Evolutionary conservation across 2,329 filamentous ascomycete species (phyloP).

Genomic region (Ceratocystis lukuohia): DNA sequence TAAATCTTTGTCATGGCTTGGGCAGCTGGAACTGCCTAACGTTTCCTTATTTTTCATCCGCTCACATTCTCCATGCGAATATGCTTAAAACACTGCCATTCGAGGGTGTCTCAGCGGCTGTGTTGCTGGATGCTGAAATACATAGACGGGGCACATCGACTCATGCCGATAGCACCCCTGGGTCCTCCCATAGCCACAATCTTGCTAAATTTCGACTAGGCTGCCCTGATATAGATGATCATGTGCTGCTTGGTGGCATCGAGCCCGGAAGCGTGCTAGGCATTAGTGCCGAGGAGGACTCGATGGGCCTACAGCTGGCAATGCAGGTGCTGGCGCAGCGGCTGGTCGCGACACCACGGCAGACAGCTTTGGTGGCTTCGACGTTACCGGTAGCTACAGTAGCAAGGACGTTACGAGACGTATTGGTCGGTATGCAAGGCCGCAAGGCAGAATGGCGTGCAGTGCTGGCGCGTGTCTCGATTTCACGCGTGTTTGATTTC

Average conservation of each 20-base stretch:
- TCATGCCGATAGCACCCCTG: conserved; percentile 25
- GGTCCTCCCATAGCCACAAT: conserved; percentile 22
- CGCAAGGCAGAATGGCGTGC: conserved; percentile 23
- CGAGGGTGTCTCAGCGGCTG: conserved; percentile 33
- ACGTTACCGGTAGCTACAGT: conserved; percentile 33
- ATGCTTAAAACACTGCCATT: background rate
- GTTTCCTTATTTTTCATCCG: no score
- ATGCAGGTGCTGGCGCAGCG: background rate
- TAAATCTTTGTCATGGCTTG: no score
- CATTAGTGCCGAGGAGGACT: conserved; percentile 39
- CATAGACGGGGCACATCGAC: conserved; percentile 27
- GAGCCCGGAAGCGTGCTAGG: conserved; percentile 41
- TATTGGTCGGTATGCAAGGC: conserved; percentile 19
- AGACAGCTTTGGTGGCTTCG: conserved; percentile 35
- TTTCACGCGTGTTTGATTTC: conserved; percentile 46
- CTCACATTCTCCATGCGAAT: no score
- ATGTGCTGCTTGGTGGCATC: conserved; percentile 35
- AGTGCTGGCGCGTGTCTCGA: conserved; percentile 37
- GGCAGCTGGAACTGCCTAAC: no score
- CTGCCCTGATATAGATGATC: conserved; percentile 36
- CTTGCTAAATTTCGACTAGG: conserved; percentile 24
- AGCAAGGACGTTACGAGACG: conserved; percentile 31
- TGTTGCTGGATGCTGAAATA: conserved; percentile 31
- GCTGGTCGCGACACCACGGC: background rate
- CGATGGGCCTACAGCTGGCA: conserved; percentile 30